These are phyloP conservation scores for Penicillium atrosanguineum DNA, from an alignment of 495 filamentous ascomycete species.

Conservation along the genomic window DNA sequence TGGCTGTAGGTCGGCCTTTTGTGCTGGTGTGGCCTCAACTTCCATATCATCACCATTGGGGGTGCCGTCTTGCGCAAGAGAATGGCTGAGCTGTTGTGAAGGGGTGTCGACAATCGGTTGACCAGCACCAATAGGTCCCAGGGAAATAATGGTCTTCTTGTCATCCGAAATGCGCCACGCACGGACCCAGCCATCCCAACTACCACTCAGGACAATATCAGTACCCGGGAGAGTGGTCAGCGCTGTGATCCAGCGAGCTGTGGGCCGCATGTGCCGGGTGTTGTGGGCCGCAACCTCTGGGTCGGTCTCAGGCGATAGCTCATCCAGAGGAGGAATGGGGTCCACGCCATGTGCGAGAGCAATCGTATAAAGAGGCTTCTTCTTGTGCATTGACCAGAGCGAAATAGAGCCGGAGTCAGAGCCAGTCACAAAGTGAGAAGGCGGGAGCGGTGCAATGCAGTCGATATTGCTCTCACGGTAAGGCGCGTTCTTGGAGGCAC, in stretches of 20 bases:
- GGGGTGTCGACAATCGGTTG: conserved; percentile 30
- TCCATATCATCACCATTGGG: conserved; percentile 24
- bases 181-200: conserved; percentile 87
- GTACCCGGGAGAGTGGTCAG: conserved; percentile 80
- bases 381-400: conserved; percentile 90
- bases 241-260: conserved; percentile 86
- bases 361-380: conserved; percentile 85
- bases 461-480: conserved; percentile 86
- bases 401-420: conserved; percentile 82
- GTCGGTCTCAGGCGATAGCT: conserved; percentile 67
- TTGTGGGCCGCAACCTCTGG: conserved; percentile 60
- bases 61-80: conserved; percentile 28
- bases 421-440: conserved; percentile 87
- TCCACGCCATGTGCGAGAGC: conserved; percentile 82
- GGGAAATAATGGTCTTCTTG: conserved; percentile 70
- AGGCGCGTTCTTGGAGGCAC: conserved; percentile 50
- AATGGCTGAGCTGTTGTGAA: conserved; percentile 37
- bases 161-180: conserved; percentile 83
- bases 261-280: conserved; percentile 37
- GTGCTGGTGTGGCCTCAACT: conserved; percentile 13
- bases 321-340: conserved; percentile 56
- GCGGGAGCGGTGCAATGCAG: conserved; percentile 82
- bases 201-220: conserved; percentile 83
- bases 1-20: conserved; percentile 24
- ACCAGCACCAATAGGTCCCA: conserved; percentile 61